Percentiles rank a stretch among this genome's conserved stretches.
These are phyloP conservation scores for Auriscalpium vulgare DNA, from an alignment of 768 basidiomycete genomes.

Conservation along the genomic window DNA sequence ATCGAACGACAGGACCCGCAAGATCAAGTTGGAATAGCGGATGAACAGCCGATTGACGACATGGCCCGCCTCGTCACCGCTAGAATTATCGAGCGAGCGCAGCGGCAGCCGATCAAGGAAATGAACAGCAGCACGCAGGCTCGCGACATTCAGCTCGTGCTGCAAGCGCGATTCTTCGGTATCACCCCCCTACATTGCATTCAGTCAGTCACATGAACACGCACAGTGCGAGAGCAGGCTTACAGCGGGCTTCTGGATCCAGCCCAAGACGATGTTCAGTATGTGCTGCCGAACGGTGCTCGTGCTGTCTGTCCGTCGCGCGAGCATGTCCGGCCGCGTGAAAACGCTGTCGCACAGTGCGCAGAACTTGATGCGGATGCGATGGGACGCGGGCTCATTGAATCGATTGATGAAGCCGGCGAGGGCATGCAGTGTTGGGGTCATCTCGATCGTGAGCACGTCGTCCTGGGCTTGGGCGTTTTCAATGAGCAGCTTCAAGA, in stretches of 20 bases:
- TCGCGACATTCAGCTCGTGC: constrained; percentile 65
- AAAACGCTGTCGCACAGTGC: constrained; percentile 61
- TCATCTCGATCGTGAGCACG: constrained; percentile 35
- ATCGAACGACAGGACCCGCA: constrained; percentile 49
- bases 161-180: constrained; percentile 31
- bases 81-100: constrained; percentile 43
- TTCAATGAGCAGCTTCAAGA: constrained; percentile 74
- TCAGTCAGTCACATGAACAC: not conserved
- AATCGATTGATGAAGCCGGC: constrained; percentile 61
- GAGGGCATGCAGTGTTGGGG: constrained; percentile 35
- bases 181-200: constrained; percentile 24
- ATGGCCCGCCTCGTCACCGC: constrained; percentile 58
- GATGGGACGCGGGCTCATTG: constrained; percentile 41
- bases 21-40: constrained; percentile 61
- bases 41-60: constrained; percentile 74
- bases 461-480: constrained; percentile 57
- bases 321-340: constrained; percentile 50
- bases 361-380: constrained; percentile 74
- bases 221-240: constrained; percentile 29
- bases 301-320: constrained; percentile 57
- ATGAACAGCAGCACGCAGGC: constrained; percentile 66
- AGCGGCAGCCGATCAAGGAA: constrained; percentile 71
- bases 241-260: constrained; percentile 51
- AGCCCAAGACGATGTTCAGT: constrained; percentile 71
- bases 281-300: constrained; percentile 58